Conservation (phyloP, 2,329 filamentous ascomycete genomes). For the Colletotrichum magnum region DNA sequence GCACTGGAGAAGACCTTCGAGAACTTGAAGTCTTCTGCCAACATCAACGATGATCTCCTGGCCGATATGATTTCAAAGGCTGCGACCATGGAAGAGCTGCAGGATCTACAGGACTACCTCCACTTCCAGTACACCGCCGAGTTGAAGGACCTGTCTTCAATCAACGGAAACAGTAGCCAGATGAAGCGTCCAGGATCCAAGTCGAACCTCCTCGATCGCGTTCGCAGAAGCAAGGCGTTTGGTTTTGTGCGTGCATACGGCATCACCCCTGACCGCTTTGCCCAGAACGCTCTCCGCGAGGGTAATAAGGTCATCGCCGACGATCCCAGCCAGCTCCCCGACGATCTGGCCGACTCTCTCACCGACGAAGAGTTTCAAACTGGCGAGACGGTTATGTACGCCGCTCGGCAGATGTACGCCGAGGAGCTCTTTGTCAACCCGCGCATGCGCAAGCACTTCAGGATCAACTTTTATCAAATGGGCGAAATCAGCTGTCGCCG, state of each 20-base stretch:
- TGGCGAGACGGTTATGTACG: constrained; percentile 80
- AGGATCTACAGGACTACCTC: constrained; percentile 96
- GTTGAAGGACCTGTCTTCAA: constrained; percentile 82
- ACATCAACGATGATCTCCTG: constrained; percentile 80
- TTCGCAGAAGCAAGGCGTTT: constrained; percentile 85
- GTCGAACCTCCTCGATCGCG: constrained; percentile 84
- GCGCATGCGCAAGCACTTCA: constrained; percentile 88
- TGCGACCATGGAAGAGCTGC: constrained; percentile 92
- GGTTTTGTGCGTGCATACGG: constrained; percentile 90
- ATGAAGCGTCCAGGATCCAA: constrained; percentile 87
- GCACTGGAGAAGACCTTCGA: constrained; percentile 85
- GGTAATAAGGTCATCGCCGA: constrained; percentile 87
- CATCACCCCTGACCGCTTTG: constrained; percentile 89
- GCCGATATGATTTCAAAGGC: constrained; percentile 86
- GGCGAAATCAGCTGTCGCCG: constrained; percentile 89
- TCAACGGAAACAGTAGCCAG: constrained; percentile 74
- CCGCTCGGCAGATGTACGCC: constrained; percentile 88
- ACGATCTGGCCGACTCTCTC: constrained; percentile 88
- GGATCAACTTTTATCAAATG: constrained; percentile 85
- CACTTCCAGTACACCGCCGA: constrained; percentile 93
- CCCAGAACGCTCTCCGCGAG: constrained; percentile 85
- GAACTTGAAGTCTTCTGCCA: constrained; percentile 73
- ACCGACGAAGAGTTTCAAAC: constrained; percentile 82
- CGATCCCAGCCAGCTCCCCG: constrained; percentile 83
- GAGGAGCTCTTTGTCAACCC: constrained; percentile 93